Conservation (phyloP, 768 basidiomycete genomes). For the Cystofilobasidium macerans region DNA sequence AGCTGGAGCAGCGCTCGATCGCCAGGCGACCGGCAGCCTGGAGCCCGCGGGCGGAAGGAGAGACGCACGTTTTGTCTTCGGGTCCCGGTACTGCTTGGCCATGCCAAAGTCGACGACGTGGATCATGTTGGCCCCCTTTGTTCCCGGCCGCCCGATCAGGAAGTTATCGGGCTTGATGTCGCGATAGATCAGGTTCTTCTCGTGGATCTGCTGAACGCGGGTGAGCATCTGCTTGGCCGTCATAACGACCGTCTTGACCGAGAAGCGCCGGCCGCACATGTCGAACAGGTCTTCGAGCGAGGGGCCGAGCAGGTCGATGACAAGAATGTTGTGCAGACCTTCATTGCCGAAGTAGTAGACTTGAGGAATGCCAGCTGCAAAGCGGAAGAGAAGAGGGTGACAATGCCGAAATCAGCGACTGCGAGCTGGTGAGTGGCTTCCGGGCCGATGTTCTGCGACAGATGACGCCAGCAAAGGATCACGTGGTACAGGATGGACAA, state of each 20-base stretch:
- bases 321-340: slow-evolving; percentile 94
- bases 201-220: slow-evolving; percentile 94
- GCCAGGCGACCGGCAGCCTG: background rate
- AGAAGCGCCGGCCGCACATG: slow-evolving; percentile 97
- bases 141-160: slow-evolving; percentile 83
- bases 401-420: background rate
- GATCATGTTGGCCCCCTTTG: slow-evolving; percentile 69
- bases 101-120: slow-evolving; percentile 94
- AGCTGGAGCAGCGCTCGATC: background rate
- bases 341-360: slow-evolving; percentile 99
- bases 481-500: background rate
- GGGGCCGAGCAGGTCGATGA: slow-evolving; percentile 94
- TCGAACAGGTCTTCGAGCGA: slow-evolving; percentile 97
- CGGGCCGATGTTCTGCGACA: too few relatives aligned
- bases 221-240: slow-evolving; percentile 96
- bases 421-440: background rate
- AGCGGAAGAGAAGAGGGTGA: background rate
- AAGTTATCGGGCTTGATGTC: slow-evolving; percentile 99
- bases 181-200: slow-evolving; percentile 98
- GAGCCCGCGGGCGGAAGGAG: background rate
- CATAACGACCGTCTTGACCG: slow-evolving; percentile 97
- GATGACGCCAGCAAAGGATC: slow-evolving; percentile 28
- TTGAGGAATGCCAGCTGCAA: slow-evolving; percentile 84
- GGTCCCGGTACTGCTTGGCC: slow-evolving; percentile 99
- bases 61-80: slow-evolving; percentile 54